Conservation (phyloP, 192 early-diverging fungal species). For the Backusella psychrophila region DNA sequence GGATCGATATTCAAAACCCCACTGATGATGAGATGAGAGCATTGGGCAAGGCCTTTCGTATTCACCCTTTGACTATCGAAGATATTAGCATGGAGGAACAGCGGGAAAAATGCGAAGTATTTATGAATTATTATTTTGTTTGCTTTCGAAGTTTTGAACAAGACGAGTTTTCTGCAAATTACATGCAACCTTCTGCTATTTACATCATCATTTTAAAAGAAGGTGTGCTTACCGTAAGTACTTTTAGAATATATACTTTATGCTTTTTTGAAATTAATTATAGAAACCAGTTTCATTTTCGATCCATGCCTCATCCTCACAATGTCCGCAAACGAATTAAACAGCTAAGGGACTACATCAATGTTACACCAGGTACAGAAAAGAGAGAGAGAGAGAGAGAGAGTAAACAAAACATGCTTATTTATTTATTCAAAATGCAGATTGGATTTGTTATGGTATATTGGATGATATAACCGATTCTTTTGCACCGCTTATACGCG, state of each 20-base stretch:
- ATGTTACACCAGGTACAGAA: constrained; percentile 68
- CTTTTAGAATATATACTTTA: neutral
- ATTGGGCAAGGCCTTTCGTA: constrained; percentile 60
- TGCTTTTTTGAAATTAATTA: neutral
- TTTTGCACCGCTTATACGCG: constrained; percentile 82
- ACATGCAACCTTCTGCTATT: constrained; percentile 65
- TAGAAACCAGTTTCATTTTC: constrained; percentile 75
- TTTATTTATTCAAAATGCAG: constrained; percentile 34
- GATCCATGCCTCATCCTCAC: constrained; percentile 72
- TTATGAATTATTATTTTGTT: constrained; percentile 91
- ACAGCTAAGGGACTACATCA: constrained; percentile 82
- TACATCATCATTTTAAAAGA: constrained; percentile 70
- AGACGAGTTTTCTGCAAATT: constrained; percentile 60
- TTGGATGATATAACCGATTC: constrained; percentile 96
- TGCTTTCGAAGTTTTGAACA: constrained; percentile 81
- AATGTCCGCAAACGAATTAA: constrained; percentile 86
- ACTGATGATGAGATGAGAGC: constrained; percentile 55
- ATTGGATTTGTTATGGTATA: constrained; percentile 97
- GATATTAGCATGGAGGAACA: constrained; percentile 88
- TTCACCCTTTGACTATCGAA: constrained; percentile 84
- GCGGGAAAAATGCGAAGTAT: constrained; percentile 95
- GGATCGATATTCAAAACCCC: constrained; percentile 64
- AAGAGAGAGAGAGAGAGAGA: neutral
- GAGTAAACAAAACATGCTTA: neutral
- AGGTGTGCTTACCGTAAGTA: constrained; percentile 66